Percentiles rank a stretch among this genome's conserved stretches.
These are phyloP conservation scores for Rutstroemia sp. DNA, from an alignment of 2,329 filamentous ascomycete species.

Conservation along the genomic window DNA sequence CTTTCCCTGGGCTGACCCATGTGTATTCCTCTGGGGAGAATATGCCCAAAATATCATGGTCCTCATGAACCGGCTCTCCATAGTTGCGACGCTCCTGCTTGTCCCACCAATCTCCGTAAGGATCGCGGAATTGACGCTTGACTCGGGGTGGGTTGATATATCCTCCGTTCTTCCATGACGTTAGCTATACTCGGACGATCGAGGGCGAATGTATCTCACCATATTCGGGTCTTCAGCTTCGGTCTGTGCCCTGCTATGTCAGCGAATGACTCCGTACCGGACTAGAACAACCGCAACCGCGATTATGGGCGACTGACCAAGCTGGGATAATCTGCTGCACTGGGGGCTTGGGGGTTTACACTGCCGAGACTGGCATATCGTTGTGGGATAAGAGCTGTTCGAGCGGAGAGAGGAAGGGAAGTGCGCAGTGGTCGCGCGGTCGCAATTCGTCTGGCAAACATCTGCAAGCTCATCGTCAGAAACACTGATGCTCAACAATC, in stretches of 20 bases:
- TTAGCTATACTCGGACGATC: slow-evolving; percentile 10
- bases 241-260: slow-evolving; percentile 25
- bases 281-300: background rate
- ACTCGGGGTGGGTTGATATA: slow-evolving; percentile 71
- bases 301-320: slow-evolving; percentile 20
- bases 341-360: background rate
- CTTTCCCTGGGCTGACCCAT: slow-evolving; percentile 66
- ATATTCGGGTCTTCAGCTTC: slow-evolving; percentile 60
- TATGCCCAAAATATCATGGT: slow-evolving; percentile 86
- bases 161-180: slow-evolving; percentile 60
- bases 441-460: slow-evolving; percentile 53
- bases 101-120: slow-evolving; percentile 93
- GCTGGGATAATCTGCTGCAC: slow-evolving; percentile 21
- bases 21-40: slow-evolving; percentile 88
- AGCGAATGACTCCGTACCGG: slow-evolving; percentile 10
- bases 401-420: slow-evolving; percentile 39
- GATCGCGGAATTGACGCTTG: slow-evolving; percentile 90
- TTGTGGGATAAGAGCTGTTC: slow-evolving; percentile 47
- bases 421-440: slow-evolving; percentile 42
- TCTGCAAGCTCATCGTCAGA: slow-evolving; percentile 34
- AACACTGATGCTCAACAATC: background rate
- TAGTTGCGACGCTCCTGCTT: slow-evolving; percentile 96
- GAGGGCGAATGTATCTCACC: slow-evolving; percentile 39
- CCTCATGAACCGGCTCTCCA: slow-evolving; percentile 92
- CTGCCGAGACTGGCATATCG: slow-evolving; percentile 30